A percentile compares a stretch with the other conserved stretches of the same genome.
phyloP scores from a whole-genome alignment of 768 basidiomycete genomes.

The Phanerochaete sordida region DNA sequence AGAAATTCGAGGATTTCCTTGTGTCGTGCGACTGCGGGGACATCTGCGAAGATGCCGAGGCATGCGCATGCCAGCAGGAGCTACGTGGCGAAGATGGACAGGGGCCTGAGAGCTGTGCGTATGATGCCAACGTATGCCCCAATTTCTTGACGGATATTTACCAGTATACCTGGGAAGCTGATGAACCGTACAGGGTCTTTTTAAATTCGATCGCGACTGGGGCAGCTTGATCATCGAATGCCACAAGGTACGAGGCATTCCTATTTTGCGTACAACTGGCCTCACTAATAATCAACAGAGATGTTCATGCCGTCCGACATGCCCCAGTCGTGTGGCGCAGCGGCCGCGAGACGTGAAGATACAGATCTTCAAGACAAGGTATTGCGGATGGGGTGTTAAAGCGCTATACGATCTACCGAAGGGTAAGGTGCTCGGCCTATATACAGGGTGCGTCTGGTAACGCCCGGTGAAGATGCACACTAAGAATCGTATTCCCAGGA shows the following conservation, averaged over 20 bases:
- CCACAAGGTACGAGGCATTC: constrained; percentile 42
- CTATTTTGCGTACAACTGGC: not conserved
- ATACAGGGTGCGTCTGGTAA: constrained; percentile 51
- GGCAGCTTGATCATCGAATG: constrained; percentile 63
- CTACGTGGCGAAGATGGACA: too few species aligned
- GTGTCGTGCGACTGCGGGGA: too few species aligned
- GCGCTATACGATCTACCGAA: constrained; percentile 36
- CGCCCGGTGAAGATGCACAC: not conserved
- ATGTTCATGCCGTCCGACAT: constrained; percentile 43
- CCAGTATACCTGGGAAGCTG: not conserved
- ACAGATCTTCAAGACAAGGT: constrained; percentile 61
- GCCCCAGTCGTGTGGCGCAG: constrained; percentile 62
- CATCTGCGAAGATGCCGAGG: not conserved
- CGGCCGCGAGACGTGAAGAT: constrained; percentile 51
- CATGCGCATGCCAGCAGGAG: too few species aligned
- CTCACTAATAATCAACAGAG: constrained; percentile 18
- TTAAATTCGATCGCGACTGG: constrained; percentile 32
- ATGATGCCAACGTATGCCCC: not conserved
- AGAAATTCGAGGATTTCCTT: too few species aligned
- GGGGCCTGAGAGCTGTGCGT: too few species aligned
- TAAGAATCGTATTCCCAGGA: not conserved
- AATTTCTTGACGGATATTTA: not conserved
- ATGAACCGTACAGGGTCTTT: constrained; percentile 40
- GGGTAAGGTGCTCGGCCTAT: constrained; percentile 65
- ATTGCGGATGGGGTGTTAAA: too few species aligned